Conservation (phyloP, 768 basidiomycete genomes). For the Agaricus sinodeliciosus region DNA sequence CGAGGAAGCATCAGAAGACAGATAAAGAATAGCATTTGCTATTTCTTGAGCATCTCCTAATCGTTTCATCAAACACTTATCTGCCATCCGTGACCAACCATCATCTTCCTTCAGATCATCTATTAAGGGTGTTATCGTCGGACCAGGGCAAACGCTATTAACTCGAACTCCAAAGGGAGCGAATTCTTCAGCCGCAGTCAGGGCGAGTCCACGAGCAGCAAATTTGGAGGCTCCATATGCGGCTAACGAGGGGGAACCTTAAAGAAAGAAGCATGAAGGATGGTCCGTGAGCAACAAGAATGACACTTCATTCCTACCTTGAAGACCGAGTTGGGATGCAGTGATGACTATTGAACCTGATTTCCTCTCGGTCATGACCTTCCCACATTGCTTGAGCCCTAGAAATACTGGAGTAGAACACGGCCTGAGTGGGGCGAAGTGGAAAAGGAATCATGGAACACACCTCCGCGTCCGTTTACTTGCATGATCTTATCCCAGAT, state of each 20-base stretch:
- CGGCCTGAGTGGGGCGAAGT: neutral
- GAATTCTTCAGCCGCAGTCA: slow-evolving; percentile 15
- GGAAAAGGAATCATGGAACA: neutral
- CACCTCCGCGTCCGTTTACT: slow-evolving; percentile 11
- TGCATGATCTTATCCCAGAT: slow-evolving; percentile 12
- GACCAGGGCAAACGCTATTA: slow-evolving; percentile 15
- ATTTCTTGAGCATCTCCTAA: slow-evolving; percentile 13
- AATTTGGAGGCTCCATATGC: slow-evolving; percentile 15
- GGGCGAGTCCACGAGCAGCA: slow-evolving; percentile 14
- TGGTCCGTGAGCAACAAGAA: no score
- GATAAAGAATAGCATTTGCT: slow-evolving; percentile 13
- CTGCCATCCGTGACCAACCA: slow-evolving; percentile 11
- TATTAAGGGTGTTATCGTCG: slow-evolving; percentile 12
- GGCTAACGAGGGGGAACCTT: slow-evolving; percentile 14
- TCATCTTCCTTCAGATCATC: slow-evolving; percentile 9
- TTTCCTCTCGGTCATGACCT: slow-evolving; percentile 2
- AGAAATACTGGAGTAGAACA: neutral
- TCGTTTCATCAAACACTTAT: slow-evolving; percentile 11
- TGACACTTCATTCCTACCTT: slow-evolving; percentile 7
- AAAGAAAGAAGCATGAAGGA: neutral
- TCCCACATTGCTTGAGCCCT: slow-evolving; percentile 7
- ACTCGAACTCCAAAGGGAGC: slow-evolving; percentile 13
- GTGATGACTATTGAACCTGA: slow-evolving; percentile 15
- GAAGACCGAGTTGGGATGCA: slow-evolving; percentile 16
- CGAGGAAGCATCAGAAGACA: slow-evolving; percentile 12